A percentile compares a stretch with the other conserved stretches of the same genome.
These are phyloP conservation scores for Naganishia vishniacii DNA, from an alignment of 768 basidiomycete genomes.

Conservation along the genomic window DNA sequence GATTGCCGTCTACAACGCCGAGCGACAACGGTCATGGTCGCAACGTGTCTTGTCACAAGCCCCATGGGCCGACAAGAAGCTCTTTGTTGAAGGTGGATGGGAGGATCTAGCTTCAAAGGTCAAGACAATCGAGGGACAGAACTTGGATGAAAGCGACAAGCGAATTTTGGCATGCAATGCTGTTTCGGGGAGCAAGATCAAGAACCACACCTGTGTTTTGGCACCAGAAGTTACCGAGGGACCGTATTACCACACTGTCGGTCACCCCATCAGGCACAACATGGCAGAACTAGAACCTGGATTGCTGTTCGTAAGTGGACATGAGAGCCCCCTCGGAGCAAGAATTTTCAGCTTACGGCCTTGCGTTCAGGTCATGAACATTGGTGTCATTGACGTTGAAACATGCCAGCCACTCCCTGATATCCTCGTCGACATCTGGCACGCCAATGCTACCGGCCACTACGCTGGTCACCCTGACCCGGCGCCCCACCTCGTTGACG, in stretches of 20 bases:
- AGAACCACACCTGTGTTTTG: slow-evolving; percentile 43
- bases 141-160: slow-evolving; percentile 19
- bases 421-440: slow-evolving; percentile 46
- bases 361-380: slow-evolving; percentile 39
- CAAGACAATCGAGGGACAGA: slow-evolving; percentile 22
- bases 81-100: slow-evolving; percentile 40
- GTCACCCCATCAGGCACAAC: slow-evolving; percentile 46
- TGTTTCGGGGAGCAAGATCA: slow-evolving; percentile 34
- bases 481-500: slow-evolving; percentile 34
- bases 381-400: slow-evolving; percentile 46
- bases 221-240: slow-evolving; percentile 31
- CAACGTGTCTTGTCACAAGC: slow-evolving; percentile 31
- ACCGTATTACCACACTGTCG: slow-evolving; percentile 41
- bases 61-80: slow-evolving; percentile 31
- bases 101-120: slow-evolving; percentile 31
- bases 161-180: slow-evolving; percentile 33
- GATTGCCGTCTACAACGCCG: slow-evolving; percentile 30
- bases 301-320: slow-evolving; percentile 37
- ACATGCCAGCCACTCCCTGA: slow-evolving; percentile 43
- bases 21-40: slow-evolving; percentile 29
- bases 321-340: background rate
- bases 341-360: background rate
- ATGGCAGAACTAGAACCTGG: slow-evolving; percentile 47
- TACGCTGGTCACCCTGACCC: slow-evolving; percentile 45
- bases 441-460: slow-evolving; percentile 35